phyloP scores from a whole-genome alignment of 257 asterid genomes.

The Prunella vulgaris region DNA sequence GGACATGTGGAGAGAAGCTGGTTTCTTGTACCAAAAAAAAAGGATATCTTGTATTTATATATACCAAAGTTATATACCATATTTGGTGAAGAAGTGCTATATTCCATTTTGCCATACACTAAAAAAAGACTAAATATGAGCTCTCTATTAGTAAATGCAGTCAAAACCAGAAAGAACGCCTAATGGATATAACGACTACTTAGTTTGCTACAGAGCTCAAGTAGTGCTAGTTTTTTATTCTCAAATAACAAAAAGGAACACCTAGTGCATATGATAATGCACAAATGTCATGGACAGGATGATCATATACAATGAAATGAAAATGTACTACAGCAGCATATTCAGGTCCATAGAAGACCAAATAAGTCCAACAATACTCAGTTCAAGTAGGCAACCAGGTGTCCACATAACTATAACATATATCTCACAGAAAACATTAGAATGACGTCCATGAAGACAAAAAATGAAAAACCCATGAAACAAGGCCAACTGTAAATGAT shows the following conservation, averaged over 20 bases:
- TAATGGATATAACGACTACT: not conserved
- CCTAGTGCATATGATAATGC: too few species aligned
- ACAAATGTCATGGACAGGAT: not conserved
- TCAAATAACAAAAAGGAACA: too few species aligned
- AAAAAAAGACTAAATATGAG: not conserved
- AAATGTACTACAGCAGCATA: not conserved
- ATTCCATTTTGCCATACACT: too few species aligned
- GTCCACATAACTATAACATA: not conserved
- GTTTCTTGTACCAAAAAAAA: not conserved
- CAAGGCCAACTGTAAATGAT: not conserved
- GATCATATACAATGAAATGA: not conserved
- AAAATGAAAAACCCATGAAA: not conserved
- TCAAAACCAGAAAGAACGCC: slow-evolving; percentile 2
- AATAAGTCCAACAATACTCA: not conserved
- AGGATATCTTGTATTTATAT: not conserved
- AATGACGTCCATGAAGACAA: not conserved
- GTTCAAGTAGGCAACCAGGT: slow-evolving; percentile 6
- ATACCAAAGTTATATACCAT: not conserved
- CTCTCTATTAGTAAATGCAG: not conserved
- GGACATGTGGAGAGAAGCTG: not conserved
- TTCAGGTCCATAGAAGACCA: not conserved
- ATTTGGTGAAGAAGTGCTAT: not conserved
- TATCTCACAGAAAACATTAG: not conserved
- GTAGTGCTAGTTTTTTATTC: not conserved
- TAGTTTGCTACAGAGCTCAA: not conserved